Conservation (phyloP, 2,329 filamentous ascomycete species). For the Arthrobotrys sphaeroides region DNA sequence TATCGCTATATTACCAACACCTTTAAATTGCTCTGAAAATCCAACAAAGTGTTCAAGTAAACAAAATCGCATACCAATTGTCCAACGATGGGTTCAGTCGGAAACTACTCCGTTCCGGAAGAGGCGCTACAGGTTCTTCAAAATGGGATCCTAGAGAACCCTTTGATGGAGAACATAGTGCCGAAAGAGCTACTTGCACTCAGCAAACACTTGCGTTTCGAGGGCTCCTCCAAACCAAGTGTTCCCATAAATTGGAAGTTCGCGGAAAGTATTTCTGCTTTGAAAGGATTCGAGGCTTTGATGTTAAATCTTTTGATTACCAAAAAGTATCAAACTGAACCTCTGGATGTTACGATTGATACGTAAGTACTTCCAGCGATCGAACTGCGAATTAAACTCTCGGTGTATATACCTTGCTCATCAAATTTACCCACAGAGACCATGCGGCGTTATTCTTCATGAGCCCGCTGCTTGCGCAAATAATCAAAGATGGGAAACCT, state of each 20-base stretch:
- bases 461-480: slow-evolving; percentile 58
- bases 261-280: slow-evolving; percentile 66
- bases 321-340: slow-evolving; percentile 62
- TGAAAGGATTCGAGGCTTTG: slow-evolving; percentile 66
- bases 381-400: background rate
- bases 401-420: background rate
- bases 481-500: slow-evolving; percentile 17
- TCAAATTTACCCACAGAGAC: slow-evolving; percentile 58
- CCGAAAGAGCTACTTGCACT: slow-evolving; percentile 61
- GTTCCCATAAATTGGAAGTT: slow-evolving; percentile 69
- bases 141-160: slow-evolving; percentile 63
- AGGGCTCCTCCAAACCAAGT: slow-evolving; percentile 63
- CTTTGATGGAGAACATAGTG: slow-evolving; percentile 61
- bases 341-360: slow-evolving; percentile 63
- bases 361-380: slow-evolving; percentile 60
- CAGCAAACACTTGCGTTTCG: slow-evolving; percentile 61
- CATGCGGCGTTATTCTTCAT: slow-evolving; percentile 64
- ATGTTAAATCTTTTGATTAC: slow-evolving; percentile 64
- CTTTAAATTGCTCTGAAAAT: too few species aligned
- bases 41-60: background rate
- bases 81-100: slow-evolving; percentile 16
- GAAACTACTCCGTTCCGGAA: slow-evolving; percentile 57
- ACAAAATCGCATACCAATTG: too few species aligned
- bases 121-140: slow-evolving; percentile 59
- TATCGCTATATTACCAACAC: too few species aligned